phyloP scores from a whole-genome alignment of 148 eudicot genomes.

The Rhododendron vialii region DNA sequence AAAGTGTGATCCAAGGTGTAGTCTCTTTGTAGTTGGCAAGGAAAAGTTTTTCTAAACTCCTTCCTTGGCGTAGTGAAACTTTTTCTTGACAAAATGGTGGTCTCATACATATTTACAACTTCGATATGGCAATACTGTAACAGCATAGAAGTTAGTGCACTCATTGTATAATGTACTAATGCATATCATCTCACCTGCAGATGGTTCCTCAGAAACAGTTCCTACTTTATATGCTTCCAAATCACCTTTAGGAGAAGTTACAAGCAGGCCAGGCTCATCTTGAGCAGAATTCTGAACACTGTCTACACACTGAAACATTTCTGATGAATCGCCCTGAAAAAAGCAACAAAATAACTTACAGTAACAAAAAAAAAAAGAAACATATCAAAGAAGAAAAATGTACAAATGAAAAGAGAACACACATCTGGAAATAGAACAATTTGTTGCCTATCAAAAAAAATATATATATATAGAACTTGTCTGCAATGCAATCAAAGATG shows the following conservation, averaged over 20 bases:
- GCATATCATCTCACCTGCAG: conserved; percentile 9
- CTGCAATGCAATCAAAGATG: background rate
- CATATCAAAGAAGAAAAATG: background rate
- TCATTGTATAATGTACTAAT: background rate
- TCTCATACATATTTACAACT: background rate
- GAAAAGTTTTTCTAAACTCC: background rate
- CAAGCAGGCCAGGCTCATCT: background rate
- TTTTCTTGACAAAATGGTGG: background rate
- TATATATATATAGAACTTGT: background rate
- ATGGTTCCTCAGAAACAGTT: conserved; percentile 6
- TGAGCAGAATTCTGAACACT: conserved; percentile 8
- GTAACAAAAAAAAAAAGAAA: background rate
- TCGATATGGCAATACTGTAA: background rate
- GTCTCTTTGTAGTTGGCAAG: background rate
- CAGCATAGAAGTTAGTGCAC: background rate
- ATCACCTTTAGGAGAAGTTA: conserved; percentile 8
- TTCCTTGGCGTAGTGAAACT: background rate
- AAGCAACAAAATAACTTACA: conserved; percentile 1
- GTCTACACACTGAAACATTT: conserved; percentile 4
- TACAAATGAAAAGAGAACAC: background rate
- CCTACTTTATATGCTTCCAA: conserved; percentile 8
- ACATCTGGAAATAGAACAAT: background rate
- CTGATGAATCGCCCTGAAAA: conserved; percentile 33
- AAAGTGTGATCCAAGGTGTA: background rate
- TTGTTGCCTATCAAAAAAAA: too few species aligned